Evolutionary conservation across 805 yeast species (phyloP).

Genomic region (Kregervanrija fluxuum): DNA sequence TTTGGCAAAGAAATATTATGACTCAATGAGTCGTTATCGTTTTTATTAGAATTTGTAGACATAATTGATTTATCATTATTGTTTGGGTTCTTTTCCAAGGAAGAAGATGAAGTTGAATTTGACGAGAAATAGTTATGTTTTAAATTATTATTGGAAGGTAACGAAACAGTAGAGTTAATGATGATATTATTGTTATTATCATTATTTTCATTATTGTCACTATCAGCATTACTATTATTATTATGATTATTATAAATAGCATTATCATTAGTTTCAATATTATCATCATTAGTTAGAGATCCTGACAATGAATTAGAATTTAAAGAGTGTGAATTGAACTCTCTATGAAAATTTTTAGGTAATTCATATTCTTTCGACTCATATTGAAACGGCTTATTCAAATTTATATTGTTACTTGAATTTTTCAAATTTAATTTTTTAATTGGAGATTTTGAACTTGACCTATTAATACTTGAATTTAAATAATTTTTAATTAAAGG

Average conservation of each 20-base stretch:
- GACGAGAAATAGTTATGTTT: neutral
- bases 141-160: neutral
- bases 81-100: neutral
- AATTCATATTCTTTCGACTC: conserved; percentile 27
- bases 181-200: neutral
- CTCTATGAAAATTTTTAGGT: conserved; percentile 22
- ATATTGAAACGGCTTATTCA: conserved; percentile 26
- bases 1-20: too few species aligned
- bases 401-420: neutral
- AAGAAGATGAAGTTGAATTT: conserved; percentile 2
- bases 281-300: neutral
- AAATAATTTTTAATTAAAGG: conserved; percentile 1
- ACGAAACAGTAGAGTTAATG: neutral
- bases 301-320: conserved; percentile 2
- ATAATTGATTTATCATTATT: neutral
- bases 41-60: too few species aligned
- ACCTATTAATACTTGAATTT: conserved; percentile 1
- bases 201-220: neutral
- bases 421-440: conserved; percentile 10
- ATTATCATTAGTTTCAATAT: neutral
- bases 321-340: neutral
- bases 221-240: neutral
- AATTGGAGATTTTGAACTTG: conserved; percentile 24
- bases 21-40: too few species aligned
- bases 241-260: neutral